Percentiles rank a stretch among this genome's conserved stretches.
Conservation (phyloP, 2,329 filamentous ascomycete genomes). For the Xylaria arbuscula region DNA sequence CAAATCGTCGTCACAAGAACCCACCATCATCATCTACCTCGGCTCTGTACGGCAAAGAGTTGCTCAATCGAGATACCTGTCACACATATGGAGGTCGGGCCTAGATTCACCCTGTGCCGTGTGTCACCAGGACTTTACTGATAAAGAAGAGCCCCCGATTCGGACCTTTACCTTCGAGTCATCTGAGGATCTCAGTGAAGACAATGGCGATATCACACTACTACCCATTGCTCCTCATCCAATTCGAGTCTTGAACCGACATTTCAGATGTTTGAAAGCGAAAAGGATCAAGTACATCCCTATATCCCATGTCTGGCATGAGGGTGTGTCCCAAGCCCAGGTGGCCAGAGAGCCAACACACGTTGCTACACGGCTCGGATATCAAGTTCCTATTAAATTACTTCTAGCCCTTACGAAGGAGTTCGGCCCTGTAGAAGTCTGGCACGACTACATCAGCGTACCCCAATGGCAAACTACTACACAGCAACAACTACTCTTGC, state of each 20-base stretch:
- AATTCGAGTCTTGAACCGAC: conserved; percentile 30
- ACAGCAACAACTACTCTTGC: conserved; percentile 28
- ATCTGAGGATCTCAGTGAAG: conserved; percentile 30
- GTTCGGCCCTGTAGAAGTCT: conserved; percentile 25
- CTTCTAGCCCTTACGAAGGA: conserved; percentile 22
- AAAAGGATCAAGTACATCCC: conserved; percentile 31
- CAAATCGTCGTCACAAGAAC: conserved; percentile 17
- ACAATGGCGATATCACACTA: conserved; percentile 27
- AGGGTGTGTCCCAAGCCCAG: conserved; percentile 27
- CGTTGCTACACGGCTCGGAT: conserved; percentile 22
- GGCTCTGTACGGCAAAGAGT: conserved; percentile 29
- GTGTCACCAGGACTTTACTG: conserved; percentile 20
- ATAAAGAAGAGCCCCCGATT: conserved; percentile 27
- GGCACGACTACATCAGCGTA: conserved; percentile 33
- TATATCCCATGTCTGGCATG: conserved; percentile 33
- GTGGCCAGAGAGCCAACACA: conserved; percentile 18
- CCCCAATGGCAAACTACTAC: conserved; percentile 27
- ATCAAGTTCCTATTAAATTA: conserved; percentile 28
- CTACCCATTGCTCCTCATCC: conserved; percentile 29
- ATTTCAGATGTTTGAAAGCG: conserved; percentile 29
- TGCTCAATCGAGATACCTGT: conserved; percentile 31
- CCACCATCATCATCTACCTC: conserved; percentile 27
- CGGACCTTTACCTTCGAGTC: conserved; percentile 31
- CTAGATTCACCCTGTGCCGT: conserved; percentile 28
- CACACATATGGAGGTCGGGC: conserved; percentile 30